Evolutionary conservation across 805 yeast species (phyloP).

Genomic region (Barnettozyma sucrosica): DNA sequence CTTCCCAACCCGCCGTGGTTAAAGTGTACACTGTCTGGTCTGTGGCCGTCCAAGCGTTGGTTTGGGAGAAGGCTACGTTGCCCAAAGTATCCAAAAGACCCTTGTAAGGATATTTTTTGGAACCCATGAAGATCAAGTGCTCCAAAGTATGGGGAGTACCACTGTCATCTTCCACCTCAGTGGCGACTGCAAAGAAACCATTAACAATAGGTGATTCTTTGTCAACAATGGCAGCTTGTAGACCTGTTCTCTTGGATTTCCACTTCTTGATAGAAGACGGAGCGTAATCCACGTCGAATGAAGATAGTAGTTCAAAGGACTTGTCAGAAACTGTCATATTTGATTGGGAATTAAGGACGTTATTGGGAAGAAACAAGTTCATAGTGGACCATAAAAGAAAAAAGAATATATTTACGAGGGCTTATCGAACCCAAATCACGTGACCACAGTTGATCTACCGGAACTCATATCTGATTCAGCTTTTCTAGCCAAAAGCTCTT

Average conservation of each 20-base stretch:
- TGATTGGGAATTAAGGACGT: not conserved
- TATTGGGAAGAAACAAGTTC: not conserved
- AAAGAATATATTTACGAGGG: not conserved
- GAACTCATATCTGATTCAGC: not conserved
- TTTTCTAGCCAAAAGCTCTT: too few species aligned
- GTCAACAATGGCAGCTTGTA: conserved; percentile 69
- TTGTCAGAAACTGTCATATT: conserved; percentile 4
- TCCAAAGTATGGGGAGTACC: conserved; percentile 96
- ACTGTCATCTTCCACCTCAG: conserved; percentile 80
- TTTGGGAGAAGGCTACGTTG: conserved; percentile 72
- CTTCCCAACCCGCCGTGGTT: conserved; percentile 94
- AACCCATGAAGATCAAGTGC: conserved; percentile 93
- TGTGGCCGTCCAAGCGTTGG: conserved; percentile 96
- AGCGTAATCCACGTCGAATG: conserved; percentile 68
- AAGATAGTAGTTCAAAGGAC: conserved; percentile 36
- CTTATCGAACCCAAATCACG: not conserved
- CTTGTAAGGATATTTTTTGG: conserved; percentile 81
- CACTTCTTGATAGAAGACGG: conserved; percentile 69
- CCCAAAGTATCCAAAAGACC: conserved; percentile 87
- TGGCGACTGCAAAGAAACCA: conserved; percentile 95
- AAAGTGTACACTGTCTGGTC: conserved; percentile 94
- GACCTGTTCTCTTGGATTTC: conserved; percentile 74
- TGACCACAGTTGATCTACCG: not conserved
- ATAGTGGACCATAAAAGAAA: too few species aligned
- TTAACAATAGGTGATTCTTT: conserved; percentile 83